phyloP scores from a whole-genome alignment of 306 rosid genomes.

The Comarum palustre region DNA sequence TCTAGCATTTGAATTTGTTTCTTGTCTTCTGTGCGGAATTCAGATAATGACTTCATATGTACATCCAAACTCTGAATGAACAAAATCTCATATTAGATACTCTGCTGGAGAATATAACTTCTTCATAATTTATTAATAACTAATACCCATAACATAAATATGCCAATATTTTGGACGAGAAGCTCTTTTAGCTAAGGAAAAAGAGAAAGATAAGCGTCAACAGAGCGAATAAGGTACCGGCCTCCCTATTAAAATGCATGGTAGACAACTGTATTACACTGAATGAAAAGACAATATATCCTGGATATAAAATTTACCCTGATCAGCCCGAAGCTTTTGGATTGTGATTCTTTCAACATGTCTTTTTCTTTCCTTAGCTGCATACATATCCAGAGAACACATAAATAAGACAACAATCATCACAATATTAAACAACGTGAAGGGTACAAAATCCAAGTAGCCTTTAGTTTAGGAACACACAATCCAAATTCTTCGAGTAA shows the following conservation, averaged over 20 bases:
- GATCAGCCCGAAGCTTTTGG: conserved; percentile 51
- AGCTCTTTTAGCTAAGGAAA: neutral
- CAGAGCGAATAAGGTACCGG: neutral
- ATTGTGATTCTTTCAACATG: conserved; percentile 49
- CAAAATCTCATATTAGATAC: conserved; percentile 30
- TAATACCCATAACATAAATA: neutral
- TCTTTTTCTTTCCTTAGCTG: conserved; percentile 70
- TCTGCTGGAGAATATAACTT: neutral
- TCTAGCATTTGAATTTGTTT: conserved; percentile 55
- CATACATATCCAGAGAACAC: conserved; percentile 20
- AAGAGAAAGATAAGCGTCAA: neutral
- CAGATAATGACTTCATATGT: conserved; percentile 51
- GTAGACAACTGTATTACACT: neutral
- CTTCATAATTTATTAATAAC: neutral
- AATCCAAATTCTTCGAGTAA: neutral
- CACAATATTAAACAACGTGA: neutral
- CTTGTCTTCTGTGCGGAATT: conserved; percentile 54
- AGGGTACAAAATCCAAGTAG: neutral
- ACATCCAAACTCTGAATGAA: conserved; percentile 56
- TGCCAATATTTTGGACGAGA: neutral
- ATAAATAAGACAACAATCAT: neutral
- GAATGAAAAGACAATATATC: conserved; percentile 5
- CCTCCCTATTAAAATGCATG: neutral
- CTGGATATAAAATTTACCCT: conserved; percentile 37
- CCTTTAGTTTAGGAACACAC: neutral